Evolutionary conservation across 1,284 basidiomycete genomes (phyloP).

Genomic region (Dichomitus squalens): DNA sequence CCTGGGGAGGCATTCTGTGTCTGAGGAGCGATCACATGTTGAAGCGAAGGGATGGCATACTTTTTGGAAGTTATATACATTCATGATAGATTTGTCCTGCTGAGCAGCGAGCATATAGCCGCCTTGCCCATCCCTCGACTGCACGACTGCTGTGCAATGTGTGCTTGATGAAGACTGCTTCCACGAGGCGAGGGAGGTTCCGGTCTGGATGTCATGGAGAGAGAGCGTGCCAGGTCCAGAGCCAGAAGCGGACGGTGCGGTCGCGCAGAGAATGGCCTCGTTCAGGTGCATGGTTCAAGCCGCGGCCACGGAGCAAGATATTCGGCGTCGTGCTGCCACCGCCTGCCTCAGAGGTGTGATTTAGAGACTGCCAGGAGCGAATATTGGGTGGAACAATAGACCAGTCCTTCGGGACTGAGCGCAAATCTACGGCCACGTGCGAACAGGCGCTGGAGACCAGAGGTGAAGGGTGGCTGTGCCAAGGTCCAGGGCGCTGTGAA

Average conservation of each 20-base stretch:
- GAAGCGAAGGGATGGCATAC: constrained; percentile 36
- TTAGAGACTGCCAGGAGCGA: too few relatives aligned
- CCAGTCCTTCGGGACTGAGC: too few relatives aligned
- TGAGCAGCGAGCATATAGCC: constrained; percentile 79
- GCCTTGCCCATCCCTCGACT: constrained; percentile 66
- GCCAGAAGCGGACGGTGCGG: constrained; percentile 48
- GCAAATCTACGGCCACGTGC: too few relatives aligned
- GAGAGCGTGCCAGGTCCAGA: constrained; percentile 58
- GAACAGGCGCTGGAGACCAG: too few relatives aligned
- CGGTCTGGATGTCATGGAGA: constrained; percentile 75
- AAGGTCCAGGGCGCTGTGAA: too few relatives aligned
- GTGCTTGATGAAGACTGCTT: constrained; percentile 67
- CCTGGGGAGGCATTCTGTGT: constrained; percentile 40
- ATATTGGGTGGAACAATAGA: too few relatives aligned
- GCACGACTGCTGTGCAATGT: constrained; percentile 63
- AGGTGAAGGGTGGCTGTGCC: too few relatives aligned
- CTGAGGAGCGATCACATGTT: too few relatives aligned
- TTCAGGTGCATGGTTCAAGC: constrained; percentile 55
- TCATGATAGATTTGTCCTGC: constrained; percentile 77
- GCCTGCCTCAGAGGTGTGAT: too few relatives aligned
- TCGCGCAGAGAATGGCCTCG: constrained; percentile 67
- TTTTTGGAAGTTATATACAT: constrained; percentile 86
- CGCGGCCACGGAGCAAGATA: neutral
- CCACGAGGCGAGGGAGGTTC: constrained; percentile 69
- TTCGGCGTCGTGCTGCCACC: neutral